Evolutionary conservation across 2,329 filamentous ascomycete species (phyloP).

Genomic region (Sclerotinia spermophila): DNA sequence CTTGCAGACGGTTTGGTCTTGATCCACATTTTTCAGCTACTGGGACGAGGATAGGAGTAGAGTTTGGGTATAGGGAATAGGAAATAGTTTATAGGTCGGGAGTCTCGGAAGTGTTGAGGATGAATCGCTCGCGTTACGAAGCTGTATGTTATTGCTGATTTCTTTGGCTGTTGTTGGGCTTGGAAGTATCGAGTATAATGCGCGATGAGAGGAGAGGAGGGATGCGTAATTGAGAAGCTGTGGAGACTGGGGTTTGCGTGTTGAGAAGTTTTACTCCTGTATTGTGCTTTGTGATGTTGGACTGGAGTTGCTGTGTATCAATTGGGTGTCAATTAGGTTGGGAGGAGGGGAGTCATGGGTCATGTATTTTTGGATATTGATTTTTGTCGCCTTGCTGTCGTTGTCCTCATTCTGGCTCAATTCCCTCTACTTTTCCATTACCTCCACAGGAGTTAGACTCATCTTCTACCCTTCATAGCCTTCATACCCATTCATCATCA

Average conservation of each 20-base stretch:
- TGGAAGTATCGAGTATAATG: too few relatives aligned
- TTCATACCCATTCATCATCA: neutral
- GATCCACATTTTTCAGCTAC: neutral
- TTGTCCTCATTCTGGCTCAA: neutral
- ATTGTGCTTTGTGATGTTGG: neutral
- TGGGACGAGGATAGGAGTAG: neutral
- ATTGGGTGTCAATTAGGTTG: neutral
- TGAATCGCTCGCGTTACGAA: slow-evolving; percentile 32
- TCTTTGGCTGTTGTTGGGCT: neutral
- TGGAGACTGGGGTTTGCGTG: neutral
- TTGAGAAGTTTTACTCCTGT: neutral
- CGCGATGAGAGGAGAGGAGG: neutral
- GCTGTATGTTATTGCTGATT: slow-evolving; percentile 23
- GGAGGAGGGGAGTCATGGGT: neutral
- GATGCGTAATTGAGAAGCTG: neutral
- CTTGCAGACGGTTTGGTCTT: neutral
- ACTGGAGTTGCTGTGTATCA: neutral
- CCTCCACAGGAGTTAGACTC: neutral
- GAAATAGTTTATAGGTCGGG: neutral
- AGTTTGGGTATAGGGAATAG: neutral
- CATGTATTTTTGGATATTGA: neutral
- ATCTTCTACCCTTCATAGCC: too few relatives aligned
- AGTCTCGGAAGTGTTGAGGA: slow-evolving; percentile 6
- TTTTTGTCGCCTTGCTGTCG: neutral
- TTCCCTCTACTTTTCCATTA: neutral